Base-by-base conservation (phyloP, 768 basidiomycete genomes). In the Collybia nuda region DNA sequence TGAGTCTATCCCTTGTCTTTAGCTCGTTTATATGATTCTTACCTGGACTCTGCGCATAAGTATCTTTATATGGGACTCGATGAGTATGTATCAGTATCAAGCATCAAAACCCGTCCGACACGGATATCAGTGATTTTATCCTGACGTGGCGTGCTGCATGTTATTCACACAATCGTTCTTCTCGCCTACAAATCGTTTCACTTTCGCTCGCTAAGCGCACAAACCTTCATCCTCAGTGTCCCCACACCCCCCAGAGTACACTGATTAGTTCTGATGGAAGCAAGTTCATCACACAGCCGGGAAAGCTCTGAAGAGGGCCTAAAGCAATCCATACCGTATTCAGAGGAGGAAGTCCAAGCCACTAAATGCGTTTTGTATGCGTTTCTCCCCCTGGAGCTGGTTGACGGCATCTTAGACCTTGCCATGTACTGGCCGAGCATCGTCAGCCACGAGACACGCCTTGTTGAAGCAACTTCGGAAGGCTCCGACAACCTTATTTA, bases 391-490 rank as follows among this genome's bases (percentile, higher is more conserved):
- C 22, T 55, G 8, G 67, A 70, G 45, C 56, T 70, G 12, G 59
- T 57, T 26, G 60, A 66, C 12, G 24, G 50, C 42, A 64, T 70
- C 15, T 50, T 70, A 11, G 57, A 64, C 23, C 38, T 45, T 2
- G 67, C 63, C 1, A 44, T 56, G 47, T 70, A 66, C 50, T 68
- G 65, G 66, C 62, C 66, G 2, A 52, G 52, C 21, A 22, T 67
- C 4, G 29, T 47, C 18, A 44, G 36, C 8, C 18, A 46, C 18
- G 43, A 24, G 6, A 28, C 24, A 1, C 8, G 14, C 29, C 17
- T 22, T 26, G 15, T 54, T 7, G 17, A 22, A 12, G 61, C 59
- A 12, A 59, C 64, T 1, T 28, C 50, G 2, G n/a, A 40, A 52
- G 17, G 39, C 56, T 44, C 56, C 49, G 1, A 53, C 56, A 1